phyloP scores from a whole-genome alignment of 192 early-diverging fungal species.

The Coemansia asiatica region DNA sequence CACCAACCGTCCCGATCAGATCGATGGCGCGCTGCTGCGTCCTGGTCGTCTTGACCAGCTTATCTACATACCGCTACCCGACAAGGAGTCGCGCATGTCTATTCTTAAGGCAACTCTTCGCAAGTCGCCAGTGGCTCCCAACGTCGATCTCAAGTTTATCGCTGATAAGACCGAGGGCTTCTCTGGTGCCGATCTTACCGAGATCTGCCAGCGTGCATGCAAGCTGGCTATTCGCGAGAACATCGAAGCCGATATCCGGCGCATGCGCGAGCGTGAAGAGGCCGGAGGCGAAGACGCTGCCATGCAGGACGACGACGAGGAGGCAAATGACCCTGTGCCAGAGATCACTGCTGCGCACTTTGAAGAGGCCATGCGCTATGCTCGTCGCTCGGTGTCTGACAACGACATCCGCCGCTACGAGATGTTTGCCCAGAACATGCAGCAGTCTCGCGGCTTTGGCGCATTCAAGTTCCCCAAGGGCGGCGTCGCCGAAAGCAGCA shows the following conservation, averaged over 20 bases:
- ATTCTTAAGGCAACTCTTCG: slow-evolving; percentile 87
- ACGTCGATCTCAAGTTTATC: slow-evolving; percentile 81
- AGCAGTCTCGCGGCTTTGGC: slow-evolving; percentile 92
- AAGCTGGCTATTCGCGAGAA: slow-evolving; percentile 97
- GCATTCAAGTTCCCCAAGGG: slow-evolving; percentile 93
- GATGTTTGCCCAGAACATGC: slow-evolving; percentile 98
- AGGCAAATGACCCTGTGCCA: slow-evolving; percentile 73
- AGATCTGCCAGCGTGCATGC: slow-evolving; percentile 97
- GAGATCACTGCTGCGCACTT: slow-evolving; percentile 94
- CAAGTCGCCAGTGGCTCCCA: slow-evolving; percentile 84
- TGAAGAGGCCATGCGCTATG: slow-evolving; percentile 98
- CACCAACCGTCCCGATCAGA: slow-evolving; percentile 98
- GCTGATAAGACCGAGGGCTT: slow-evolving; percentile 91
- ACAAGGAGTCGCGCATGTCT: slow-evolving; percentile 79
- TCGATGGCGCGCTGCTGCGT: slow-evolving; percentile 93
- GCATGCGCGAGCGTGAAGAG: slow-evolving; percentile 72
- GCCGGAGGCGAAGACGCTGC: slow-evolving; percentile 71
- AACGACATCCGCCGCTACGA: slow-evolving; percentile 98
- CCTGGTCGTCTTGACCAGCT: slow-evolving; percentile 99
- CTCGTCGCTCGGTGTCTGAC: slow-evolving; percentile 92
- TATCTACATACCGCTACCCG: slow-evolving; percentile 96
- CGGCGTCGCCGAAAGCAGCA: slow-evolving; percentile 37
- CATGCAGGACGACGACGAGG: slow-evolving; percentile 71
- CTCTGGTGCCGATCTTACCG: slow-evolving; percentile 96
- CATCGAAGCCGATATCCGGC: slow-evolving; percentile 84